These are phyloP conservation scores for Ganoderma multipileum DNA, from an alignment of 1,284 basidiomycete species.

Conservation along the genomic window DNA sequence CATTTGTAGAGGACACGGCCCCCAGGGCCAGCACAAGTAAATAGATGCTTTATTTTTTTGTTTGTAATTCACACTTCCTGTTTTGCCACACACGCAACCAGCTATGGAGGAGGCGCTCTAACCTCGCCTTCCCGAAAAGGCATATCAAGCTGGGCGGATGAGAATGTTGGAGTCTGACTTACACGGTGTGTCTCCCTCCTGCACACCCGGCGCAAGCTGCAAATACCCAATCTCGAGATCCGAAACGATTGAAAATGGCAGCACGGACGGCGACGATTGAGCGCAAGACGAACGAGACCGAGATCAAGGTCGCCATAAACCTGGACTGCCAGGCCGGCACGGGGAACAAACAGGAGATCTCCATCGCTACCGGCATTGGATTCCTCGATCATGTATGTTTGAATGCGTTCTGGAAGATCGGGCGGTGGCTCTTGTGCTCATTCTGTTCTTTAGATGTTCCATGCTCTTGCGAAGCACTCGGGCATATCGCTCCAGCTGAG, in stretches of 20 bases:
- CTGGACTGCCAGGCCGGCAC: constrained; percentile 84
- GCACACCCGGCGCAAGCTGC: not conserved
- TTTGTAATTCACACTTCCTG: constrained; percentile 3
- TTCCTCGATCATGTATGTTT: constrained; percentile 93
- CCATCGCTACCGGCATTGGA: constrained; percentile 94
- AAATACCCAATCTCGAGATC: not conserved
- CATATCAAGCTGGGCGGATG: constrained; percentile 25
- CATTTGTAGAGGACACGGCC: constrained; percentile 42
- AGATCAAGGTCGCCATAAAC: constrained; percentile 83
- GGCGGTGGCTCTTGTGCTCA: not conserved
- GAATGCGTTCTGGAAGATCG: not conserved
- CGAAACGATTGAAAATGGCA: constrained; percentile 44
- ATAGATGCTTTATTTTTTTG: not conserved
- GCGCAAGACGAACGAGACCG: constrained; percentile 93
- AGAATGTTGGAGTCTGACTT: constrained; percentile 19
- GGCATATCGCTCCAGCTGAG: constrained; percentile 91
- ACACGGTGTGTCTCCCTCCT: constrained; percentile 6
- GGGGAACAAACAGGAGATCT: constrained; percentile 73
- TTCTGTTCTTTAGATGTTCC: constrained; percentile 78
- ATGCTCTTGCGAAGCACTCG: constrained; percentile 93
- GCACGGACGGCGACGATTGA: constrained; percentile 76
- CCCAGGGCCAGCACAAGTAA: not conserved
- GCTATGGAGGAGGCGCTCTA: not conserved
- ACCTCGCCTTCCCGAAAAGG: constrained; percentile 22
- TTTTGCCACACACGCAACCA: not conserved